Evolutionary conservation across 768 basidiomycete genomes (phyloP).

Genomic region (Hypholoma sublateritium): DNA sequence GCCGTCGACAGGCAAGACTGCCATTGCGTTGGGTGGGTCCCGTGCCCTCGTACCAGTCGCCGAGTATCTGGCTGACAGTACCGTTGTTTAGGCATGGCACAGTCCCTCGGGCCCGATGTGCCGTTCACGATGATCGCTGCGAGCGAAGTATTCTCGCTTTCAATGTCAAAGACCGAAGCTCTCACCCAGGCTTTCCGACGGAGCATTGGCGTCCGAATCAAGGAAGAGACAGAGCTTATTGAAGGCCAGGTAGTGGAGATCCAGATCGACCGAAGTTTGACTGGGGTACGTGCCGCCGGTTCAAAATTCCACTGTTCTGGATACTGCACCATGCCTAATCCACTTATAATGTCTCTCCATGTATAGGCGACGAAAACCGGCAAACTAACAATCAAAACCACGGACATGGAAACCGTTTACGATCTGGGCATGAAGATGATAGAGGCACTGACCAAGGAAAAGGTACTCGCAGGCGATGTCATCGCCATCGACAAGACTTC

Average conservation of each 20-base stretch:
- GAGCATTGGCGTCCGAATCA: constrained; percentile 96
- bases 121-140: constrained; percentile 98
- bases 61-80: constrained; percentile 19
- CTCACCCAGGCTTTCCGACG: constrained; percentile 95
- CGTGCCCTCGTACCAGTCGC: not conserved
- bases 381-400: constrained; percentile 95
- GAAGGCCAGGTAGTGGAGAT: constrained; percentile 99
- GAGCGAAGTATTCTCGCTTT: constrained; percentile 96
- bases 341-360: not conserved
- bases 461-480: constrained; percentile 92
- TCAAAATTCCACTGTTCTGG: constrained; percentile 12
- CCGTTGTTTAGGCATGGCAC: constrained; percentile 78
- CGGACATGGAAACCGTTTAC: constrained; percentile 99
- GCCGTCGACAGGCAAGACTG: constrained; percentile 96
- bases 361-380: constrained; percentile 94
- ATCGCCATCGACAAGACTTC: constrained; percentile 97
- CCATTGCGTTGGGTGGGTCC: constrained; percentile 87
- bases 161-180: constrained; percentile 98
- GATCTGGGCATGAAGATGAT: constrained; percentile 99
- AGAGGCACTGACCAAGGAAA: constrained; percentile 94
- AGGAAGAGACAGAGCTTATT: constrained; percentile 96
- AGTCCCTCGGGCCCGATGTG: constrained; percentile 89
- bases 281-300: constrained; percentile 63
- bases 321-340: not conserved
- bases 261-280: constrained; percentile 95